Base-by-base conservation (phyloP, 768 basidiomycete species). In the Boletales sp. region DNA sequence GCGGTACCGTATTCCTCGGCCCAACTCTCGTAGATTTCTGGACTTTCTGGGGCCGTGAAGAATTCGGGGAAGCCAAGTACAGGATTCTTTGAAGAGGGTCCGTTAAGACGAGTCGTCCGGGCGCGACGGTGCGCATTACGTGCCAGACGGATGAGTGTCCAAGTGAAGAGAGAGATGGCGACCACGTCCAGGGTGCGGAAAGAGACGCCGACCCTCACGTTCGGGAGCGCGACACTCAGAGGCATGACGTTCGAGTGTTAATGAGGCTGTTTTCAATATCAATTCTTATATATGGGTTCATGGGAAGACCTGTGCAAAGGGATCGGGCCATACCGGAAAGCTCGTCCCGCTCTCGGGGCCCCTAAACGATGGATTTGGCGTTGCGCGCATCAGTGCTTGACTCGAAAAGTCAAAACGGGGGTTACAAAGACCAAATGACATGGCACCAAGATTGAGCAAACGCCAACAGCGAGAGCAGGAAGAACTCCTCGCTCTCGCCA, bases 401-500 rank as follows among this genome's bases (percentile, higher is more conserved):
- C 21, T 5, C n/a, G n/a, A n/a, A n/a, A n/a, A n/a, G n/a, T n/a
- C n/a, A n/a, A n/a, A n/a, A n/a, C n/a, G n/a, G 13, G 13, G 33
- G 33, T 7, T 9, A 33, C 33, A 9, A 33, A 11, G 33, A 34
- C 10, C 33, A 21, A 39, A 52, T 60, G 35, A 38, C 33, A 90
- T 88, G 87, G 75, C 86, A 49, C 82, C 86, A 18, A 76, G 87
- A 54, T 69, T 86, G 35, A 94, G 82, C 69, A 94, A 91, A 69
- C 78, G 93, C 42, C 91, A 93, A 66, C 89, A 94, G 61, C 74
- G 92, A 41, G 90, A 92, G 60, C 76, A 83, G 19, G 90, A 93
- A 51, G 90, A 94, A 56, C 79, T 94, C 2, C 75, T 81, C 33
- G 77, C 80, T 1, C 74, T 86, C 35, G 59, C 70, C 2, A 60